Conservation (phyloP, 257 asterid species). For the Misopates orontium region DNA sequence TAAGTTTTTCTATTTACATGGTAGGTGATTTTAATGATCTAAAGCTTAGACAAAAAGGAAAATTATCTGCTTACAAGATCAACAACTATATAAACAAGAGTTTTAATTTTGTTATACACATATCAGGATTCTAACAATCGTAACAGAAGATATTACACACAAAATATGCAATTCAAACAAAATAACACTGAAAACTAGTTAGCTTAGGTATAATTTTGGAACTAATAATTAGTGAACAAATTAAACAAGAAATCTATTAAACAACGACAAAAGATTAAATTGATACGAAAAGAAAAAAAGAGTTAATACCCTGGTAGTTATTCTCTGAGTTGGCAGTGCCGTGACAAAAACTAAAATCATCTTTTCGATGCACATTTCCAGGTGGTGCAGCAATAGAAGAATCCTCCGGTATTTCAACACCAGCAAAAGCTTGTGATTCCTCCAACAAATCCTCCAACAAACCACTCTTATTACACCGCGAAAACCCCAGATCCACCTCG, state of each 20-base stretch:
- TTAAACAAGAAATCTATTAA: not conserved
- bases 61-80: no score
- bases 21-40: no score
- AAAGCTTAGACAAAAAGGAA: no score
- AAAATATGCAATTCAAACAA: no score
- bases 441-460: constrained; percentile 54
- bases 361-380: constrained; percentile 28
- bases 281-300: not conserved
- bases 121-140: no score
- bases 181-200: no score
- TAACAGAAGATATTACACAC: no score
- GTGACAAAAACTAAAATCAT: constrained; percentile 25
- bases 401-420: constrained; percentile 23
- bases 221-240: no score
- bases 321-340: constrained; percentile 29
- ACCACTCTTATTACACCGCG: constrained; percentile 39
- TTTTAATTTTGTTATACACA: no score
- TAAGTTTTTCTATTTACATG: no score
- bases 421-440: constrained; percentile 38
- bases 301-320: constrained; percentile 29
- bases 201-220: no score
- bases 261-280: not conserved
- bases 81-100: no score
- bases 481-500: constrained; percentile 25
- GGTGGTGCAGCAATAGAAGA: constrained; percentile 20